Base-by-base conservation (phyloP, 257 asterid genomes). In the Solanum arcanum region DNA sequence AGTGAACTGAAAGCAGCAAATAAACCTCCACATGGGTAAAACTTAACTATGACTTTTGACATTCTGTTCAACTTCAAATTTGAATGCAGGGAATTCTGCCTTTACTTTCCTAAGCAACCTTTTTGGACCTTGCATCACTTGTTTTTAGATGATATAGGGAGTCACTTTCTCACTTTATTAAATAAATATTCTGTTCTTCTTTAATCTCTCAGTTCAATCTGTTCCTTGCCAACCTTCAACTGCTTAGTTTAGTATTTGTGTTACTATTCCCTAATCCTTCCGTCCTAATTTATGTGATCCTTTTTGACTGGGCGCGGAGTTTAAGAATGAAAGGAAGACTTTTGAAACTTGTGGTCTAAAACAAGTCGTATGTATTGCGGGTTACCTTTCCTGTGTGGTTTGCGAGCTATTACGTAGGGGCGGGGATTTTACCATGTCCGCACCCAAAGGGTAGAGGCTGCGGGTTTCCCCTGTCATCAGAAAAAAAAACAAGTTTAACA, bases 1-100 rank as follows among this genome's bases (percentile, higher is more conserved):
- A 93, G 93, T 10, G 74, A 49, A 64, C 80, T 2, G 41, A 81
- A 42, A 47, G 33, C 15, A 82, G 68, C 68, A 75, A 64, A 16
- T 72, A 47, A 86, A 0, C 27, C n/a, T 25, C 62, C 68, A 81
- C 7, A 3, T 64, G 62, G 92, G 91, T 86, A 81, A 90, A 80
- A 83, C 88, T 86, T 59, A 82, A 80, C 29, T 35, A 74, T 81
- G 46, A 86, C 90, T 89, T 78, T 88, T 88, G 90, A 85, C 90
- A 87, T 80, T 72, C 29, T 49, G 12, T 84, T 84, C 68, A 74
- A 31, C 83, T 59, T 20, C 42, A 59, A 70, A 3, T 69, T 85
- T 27, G 62, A 88, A 59, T 39, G 52, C 33, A 21, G 29, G 52
- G 25, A 84, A 47, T 84, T 84, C 13, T 84, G 59, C 12, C 83